Percentiles rank a stretch among this genome's conserved stretches.
Evolutionary conservation across 345 rosid genomes (phyloP).

Genomic region (Populus tremula): DNA sequence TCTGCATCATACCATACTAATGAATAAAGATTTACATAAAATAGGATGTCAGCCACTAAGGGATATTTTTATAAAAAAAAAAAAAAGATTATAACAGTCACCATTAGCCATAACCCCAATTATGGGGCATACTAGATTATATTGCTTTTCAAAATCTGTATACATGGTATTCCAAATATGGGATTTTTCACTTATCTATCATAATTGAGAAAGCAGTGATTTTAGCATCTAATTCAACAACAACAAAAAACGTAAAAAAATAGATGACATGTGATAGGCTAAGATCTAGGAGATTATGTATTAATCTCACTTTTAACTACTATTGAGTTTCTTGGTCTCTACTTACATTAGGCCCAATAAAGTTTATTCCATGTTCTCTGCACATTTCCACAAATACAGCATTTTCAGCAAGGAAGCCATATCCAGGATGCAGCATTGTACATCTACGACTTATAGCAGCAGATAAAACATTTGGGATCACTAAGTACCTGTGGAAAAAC

Average conservation of each 20-base stretch:
- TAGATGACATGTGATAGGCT: background rate
- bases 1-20: background rate
- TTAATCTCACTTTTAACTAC: background rate
- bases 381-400: slow-evolving; percentile 97
- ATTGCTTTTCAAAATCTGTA: background rate
- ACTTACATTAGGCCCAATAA: slow-evolving; percentile 96
- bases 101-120: background rate
- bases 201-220: background rate
- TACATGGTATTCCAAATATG: background rate
- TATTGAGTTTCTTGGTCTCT: background rate
- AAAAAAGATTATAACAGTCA: background rate
- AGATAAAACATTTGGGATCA: slow-evolving; percentile 84
- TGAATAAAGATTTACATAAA: background rate
- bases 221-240: background rate
- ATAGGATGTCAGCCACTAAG: background rate
- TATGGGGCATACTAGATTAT: background rate
- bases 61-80: background rate
- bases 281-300: background rate
- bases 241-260: background rate
- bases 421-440: slow-evolving; percentile 99
- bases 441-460: slow-evolving; percentile 90
- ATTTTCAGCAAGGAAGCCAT: slow-evolving; percentile 97
- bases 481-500: slow-evolving; percentile 55
- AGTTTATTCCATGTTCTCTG: slow-evolving; percentile 86
- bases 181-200: background rate